Evolutionary conservation across 2,329 filamentous ascomycete species (phyloP).

Genomic region (Colletotrichum horii): DNA sequence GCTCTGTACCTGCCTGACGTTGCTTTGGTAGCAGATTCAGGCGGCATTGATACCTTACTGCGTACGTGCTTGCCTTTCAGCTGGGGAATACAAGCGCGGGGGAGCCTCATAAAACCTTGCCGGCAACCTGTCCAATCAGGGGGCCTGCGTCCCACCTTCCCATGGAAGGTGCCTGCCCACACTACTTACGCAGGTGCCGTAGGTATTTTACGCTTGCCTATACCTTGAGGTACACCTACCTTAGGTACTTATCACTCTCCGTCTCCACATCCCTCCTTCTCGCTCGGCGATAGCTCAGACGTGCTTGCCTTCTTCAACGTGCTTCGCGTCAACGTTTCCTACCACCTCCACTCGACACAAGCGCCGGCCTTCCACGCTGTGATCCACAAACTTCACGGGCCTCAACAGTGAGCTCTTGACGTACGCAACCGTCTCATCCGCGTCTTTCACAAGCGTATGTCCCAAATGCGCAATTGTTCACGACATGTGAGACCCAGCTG

Average conservation of each 20-base stretch:
- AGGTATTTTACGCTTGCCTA: not conserved
- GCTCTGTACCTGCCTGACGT: not conserved
- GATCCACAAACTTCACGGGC: not conserved
- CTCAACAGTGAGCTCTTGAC: not conserved
- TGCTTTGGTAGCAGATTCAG: not conserved
- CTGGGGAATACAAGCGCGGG: not conserved
- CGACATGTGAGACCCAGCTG: not conserved
- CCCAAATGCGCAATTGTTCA: not conserved
- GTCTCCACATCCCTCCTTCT: not conserved
- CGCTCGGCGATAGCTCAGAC: not conserved
- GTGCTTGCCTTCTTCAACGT: not conserved
- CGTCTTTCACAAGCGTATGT: not conserved
- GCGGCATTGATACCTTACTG: not conserved
- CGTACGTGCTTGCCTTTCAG: not conserved
- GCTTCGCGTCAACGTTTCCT: not conserved
- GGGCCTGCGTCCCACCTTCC: conserved; percentile 4
- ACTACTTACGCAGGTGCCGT: not conserved
- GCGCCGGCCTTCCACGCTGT: not conserved
- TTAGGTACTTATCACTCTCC: not conserved
- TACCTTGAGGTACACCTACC: not conserved
- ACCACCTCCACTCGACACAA: not conserved
- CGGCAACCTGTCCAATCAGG: conserved; percentile 2
- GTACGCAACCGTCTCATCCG: not conserved
- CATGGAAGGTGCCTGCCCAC: not conserved
- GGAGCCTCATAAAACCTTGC: not conserved